Evolutionary conservation across 306 rosid species (phyloP), one percentile per base, ranked within the genome.

Genomic region (Cotoneaster glaucophyllus): DNA sequence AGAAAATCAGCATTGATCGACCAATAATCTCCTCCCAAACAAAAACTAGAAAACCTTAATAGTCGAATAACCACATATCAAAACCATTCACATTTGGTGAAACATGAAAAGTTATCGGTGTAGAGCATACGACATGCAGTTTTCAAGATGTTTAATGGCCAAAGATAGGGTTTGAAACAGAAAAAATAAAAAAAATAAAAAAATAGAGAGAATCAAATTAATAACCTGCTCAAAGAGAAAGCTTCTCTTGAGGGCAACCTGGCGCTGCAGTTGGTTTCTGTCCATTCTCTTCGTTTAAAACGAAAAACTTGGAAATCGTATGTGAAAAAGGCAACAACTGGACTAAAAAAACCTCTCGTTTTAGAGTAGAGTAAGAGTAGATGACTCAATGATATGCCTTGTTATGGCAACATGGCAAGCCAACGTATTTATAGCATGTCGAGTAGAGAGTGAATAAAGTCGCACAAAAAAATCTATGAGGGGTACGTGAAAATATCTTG

Each of bases 181-280:
- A 21, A 25, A 32, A 0, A 0, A 17, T 5, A 5, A 50, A 0
- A 21, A n/a, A 3, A 8, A 1, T 3, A 2, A 3, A 24, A 12
- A 15, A 3, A 24, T 8, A 17, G 19, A 11, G 14, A 78, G 61
- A 32, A 6, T 37, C 11, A 28, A 69, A 41, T 24, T 24, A 12
- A 25, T 32, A 84, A 89, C 97, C 97, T 90, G 87, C 39, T 88
- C 87, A 73, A 92, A 78, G 75, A 92, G 85, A 73, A 89, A 86
- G 64, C 70, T 86, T 82, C 88, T 84, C 68, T 82, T 82, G 71
- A 57, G 76, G 57, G 82, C 73, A 50, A 82, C 89, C 62, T 88
- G 87, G 69, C 84, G 85, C 71, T 77, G 87, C 69, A 91, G 79
- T 61, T 50, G 87, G 76, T 84, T 74, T 74, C 67, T 86, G 79